Evolutionary conservation across 306 rosid genomes (phyloP), one percentile per base, ranked within the genome.

Genomic region (Canavalia gladiata): DNA sequence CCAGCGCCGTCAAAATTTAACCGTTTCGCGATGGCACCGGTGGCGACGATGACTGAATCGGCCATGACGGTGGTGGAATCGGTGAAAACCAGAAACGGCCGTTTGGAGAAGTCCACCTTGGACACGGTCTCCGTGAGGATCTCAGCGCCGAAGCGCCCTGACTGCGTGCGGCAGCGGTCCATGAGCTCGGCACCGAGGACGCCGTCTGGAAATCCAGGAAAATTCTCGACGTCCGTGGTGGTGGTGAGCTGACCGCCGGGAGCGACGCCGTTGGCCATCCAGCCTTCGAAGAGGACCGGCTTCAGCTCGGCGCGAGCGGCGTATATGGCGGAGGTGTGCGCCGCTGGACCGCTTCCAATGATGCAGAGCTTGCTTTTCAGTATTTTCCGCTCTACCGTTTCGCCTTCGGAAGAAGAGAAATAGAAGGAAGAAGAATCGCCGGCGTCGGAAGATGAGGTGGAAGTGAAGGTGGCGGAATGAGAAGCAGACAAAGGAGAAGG

Each of bases 191-290:
- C 57, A 5, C 97, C 97, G 1, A 78, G 69, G 10, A 95, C 67
- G 2, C 97, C 97, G 0, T 79, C 89, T 0, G 98, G 92, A 25
- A 95, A 95, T 0, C 97, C 97, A 0, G 98, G 97, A 77, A 93
- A 95, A 54, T 95, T 95, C 89, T 95, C 98, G 74, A 95, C 99
- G 9, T 91, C 97, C 47, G 99, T 73, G 56, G 98, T 93, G 39
- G 96, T 93, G 28, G 97, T 93, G 73, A 91, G 95, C 87, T 95
- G 99, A 30, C 97, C 96, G 1, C 97, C 99, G 0, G 97, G 93
- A 45, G 94, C 97, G 52, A 90, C 83, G 72, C 78, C 93, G 75
- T 93, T 93, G 65, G 97, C 98, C 97, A 92, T 94, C 92, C 93
- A 92, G 0, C 97, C 97, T 84, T 95, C 97, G 46, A 95, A 95